Conservation (phyloP, 176 grass and related monocot genomes). For the Musa itinerans region DNA sequence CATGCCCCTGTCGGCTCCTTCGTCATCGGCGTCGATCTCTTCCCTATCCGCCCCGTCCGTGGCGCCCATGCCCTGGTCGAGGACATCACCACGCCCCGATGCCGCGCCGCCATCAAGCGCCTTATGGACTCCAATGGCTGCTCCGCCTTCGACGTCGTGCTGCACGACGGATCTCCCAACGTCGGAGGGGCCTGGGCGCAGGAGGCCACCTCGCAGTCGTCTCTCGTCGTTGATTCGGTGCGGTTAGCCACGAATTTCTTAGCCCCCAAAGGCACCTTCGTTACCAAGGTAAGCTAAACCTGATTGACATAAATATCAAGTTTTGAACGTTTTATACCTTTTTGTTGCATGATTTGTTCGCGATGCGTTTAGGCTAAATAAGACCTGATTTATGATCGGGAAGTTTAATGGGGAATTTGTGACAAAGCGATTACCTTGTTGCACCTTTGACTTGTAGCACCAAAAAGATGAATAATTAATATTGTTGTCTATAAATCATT, state of each 20-base stretch:
- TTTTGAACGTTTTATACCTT: too few species aligned
- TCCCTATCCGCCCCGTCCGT: slow-evolving; percentile 78
- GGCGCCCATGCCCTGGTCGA: slow-evolving; percentile 69
- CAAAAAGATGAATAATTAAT: too few species aligned
- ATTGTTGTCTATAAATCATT: too few species aligned
- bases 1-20: slow-evolving; percentile 62
- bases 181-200: slow-evolving; percentile 83
- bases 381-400: too few species aligned
- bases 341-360: too few species aligned
- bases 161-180: slow-evolving; percentile 93
- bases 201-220: slow-evolving; percentile 76
- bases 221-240: slow-evolving; percentile 66
- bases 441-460: too few species aligned
- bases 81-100: slow-evolving; percentile 90
- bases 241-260: slow-evolving; percentile 75
- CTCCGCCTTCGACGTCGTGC: slow-evolving; percentile 60
- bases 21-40: slow-evolving; percentile 75
- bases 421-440: too few species aligned
- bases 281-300: slow-evolving; percentile 59
- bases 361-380: too few species aligned
- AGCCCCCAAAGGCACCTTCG: slow-evolving; percentile 68
- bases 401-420: too few species aligned
- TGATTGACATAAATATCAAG: background rate
- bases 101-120: slow-evolving; percentile 60
- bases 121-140: slow-evolving; percentile 64